These are phyloP conservation scores for Ulota crispa DNA, from an alignment of 225 moss, liverwort and hornwort species.

Conservation along the genomic window DNA sequence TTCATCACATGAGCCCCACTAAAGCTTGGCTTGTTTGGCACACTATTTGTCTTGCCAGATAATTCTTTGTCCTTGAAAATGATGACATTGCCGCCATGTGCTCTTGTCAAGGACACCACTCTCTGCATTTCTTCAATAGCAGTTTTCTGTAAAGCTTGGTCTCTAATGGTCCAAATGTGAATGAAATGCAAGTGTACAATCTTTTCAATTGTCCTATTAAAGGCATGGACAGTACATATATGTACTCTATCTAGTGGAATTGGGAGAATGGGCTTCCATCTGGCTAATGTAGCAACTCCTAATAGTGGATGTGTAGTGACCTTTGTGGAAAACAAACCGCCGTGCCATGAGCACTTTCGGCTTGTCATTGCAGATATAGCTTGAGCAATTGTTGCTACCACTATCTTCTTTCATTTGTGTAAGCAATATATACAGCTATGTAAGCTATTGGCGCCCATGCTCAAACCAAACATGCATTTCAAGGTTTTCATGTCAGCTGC, in stretches of 20 bases:
- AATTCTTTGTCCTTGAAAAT: neutral
- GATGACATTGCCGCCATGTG: neutral
- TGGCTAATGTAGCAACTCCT: rapidly evolving
- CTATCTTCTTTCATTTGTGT: neutral
- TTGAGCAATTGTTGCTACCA: neutral
- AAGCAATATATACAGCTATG: neutral
- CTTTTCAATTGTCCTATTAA: rapidly evolving
- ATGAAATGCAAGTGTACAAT: neutral
- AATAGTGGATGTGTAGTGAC: rapidly evolving
- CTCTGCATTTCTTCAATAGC: neutral
- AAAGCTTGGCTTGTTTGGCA: neutral
- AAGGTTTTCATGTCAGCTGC: neutral
- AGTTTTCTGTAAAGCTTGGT: neutral
- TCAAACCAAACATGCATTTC: neutral
- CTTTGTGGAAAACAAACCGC: neutral
- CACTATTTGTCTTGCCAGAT: neutral
- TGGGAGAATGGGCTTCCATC: neutral
- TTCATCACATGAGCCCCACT: neutral
- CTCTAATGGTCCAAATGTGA: neutral
- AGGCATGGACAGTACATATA: neutral
- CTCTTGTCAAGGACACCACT: neutral
- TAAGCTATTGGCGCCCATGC: neutral
- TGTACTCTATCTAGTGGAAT: neutral
- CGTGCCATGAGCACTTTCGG: rapidly evolving
- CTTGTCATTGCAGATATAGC: neutral